These are phyloP conservation scores for Botrytis deweyae DNA, from an alignment of 2,329 filamentous ascomycete genomes.

Conservation along the genomic window DNA sequence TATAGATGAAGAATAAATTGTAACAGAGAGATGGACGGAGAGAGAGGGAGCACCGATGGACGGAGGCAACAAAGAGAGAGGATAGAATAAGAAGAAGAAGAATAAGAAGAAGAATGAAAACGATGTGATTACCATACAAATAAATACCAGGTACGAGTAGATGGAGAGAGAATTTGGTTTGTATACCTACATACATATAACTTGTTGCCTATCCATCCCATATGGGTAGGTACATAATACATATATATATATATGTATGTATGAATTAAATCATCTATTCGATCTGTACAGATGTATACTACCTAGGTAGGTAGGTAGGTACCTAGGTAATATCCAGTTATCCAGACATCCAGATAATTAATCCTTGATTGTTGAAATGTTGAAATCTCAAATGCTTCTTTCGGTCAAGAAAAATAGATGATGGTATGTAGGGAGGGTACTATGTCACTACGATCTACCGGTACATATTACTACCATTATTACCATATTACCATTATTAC, in stretches of 20 bases:
- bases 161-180: not conserved
- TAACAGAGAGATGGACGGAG: not conserved
- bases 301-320: too few species aligned
- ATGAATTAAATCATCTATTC: not conserved
- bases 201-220: not conserved
- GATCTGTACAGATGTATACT: not conserved
- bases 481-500: too few species aligned
- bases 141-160: not conserved
- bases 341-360: not conserved
- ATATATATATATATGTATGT: not conserved
- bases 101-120: too few species aligned
- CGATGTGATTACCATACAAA: not conserved
- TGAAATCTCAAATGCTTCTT: not conserved
- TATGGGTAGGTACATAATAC: not conserved
- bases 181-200: not conserved
- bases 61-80: not conserved
- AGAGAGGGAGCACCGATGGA: not conserved
- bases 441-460: not conserved
- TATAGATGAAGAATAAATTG: not conserved
- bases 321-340: not conserved
- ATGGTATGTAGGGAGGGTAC: too few species aligned
- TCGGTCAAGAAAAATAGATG: not conserved
- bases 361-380: not conserved
- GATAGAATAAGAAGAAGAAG: too few species aligned
- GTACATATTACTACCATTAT: too few species aligned